Percentiles rank a stretch among this genome's conserved stretches.
Evolutionary conservation across 306 rosid genomes (phyloP).

Genomic region (Prosopis cineraria): DNA sequence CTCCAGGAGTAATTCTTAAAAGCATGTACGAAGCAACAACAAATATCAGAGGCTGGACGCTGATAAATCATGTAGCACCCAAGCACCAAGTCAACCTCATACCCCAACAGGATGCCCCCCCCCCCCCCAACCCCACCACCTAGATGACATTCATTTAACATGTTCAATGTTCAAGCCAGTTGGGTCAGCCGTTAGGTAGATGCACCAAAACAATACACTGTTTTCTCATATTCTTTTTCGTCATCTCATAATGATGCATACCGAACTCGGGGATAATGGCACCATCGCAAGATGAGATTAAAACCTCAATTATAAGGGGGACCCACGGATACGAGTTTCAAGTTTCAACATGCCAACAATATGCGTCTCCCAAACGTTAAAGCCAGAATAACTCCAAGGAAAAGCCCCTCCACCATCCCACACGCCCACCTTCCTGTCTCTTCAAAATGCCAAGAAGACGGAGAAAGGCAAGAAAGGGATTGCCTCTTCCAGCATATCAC

Average conservation of each 20-base stretch:
- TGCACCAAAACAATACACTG: constrained; percentile 47
- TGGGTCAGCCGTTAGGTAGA: constrained; percentile 61
- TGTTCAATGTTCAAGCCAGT: constrained; percentile 47
- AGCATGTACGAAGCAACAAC: not conserved
- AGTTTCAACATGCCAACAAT: constrained; percentile 48
- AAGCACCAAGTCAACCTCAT: constrained; percentile 22
- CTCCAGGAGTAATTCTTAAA: not conserved
- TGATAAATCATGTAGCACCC: constrained; percentile 15
- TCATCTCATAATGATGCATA: constrained; percentile 60
- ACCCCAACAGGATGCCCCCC: not conserved
- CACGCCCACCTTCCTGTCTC: constrained; percentile 49
- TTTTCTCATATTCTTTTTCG: constrained; percentile 42
- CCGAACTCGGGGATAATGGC: constrained; percentile 60
- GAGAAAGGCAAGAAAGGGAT: constrained; percentile 42
- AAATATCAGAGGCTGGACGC: constrained; percentile 2
- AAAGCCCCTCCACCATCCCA: constrained; percentile 39
- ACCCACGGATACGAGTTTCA: constrained; percentile 49
- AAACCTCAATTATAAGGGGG: constrained; percentile 50
- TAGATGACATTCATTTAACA: constrained; percentile 26
- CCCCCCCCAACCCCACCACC: not conserved
- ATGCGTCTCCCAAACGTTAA: constrained; percentile 56
- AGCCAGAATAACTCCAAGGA: constrained; percentile 54
- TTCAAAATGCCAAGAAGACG: constrained; percentile 34
- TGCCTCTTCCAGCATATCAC: constrained; percentile 48
- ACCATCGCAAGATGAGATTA: constrained; percentile 45